Percentiles rank a stretch among this genome's conserved stretches.
phyloP scores from a whole-genome alignment of 1,284 basidiomycete genomes.

The Puccinia sorghi region DNA sequence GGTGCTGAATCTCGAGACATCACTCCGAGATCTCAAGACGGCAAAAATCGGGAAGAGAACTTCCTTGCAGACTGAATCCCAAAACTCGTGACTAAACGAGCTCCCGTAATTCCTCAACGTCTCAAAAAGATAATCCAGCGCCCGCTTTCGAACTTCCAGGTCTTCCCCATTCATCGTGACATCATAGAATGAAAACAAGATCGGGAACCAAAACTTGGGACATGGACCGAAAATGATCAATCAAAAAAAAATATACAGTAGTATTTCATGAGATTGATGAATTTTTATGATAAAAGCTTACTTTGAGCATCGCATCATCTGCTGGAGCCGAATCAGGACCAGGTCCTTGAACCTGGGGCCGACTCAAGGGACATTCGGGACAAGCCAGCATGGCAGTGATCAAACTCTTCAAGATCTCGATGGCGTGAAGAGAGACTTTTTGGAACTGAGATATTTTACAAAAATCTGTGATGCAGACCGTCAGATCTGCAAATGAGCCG shows the following conservation, averaged over 20 bases:
- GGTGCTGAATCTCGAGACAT: slow-evolving; percentile 86
- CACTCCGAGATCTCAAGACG: slow-evolving; percentile 77
- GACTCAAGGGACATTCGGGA: slow-evolving; percentile 72
- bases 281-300: not conserved
- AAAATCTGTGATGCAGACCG: slow-evolving; percentile 97
- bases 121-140: slow-evolving; percentile 90
- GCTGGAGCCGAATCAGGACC: slow-evolving; percentile 59
- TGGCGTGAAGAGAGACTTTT: slow-evolving; percentile 92
- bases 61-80: slow-evolving; percentile 96
- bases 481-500: slow-evolving; percentile 92
- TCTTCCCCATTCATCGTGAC: slow-evolving; percentile 99
- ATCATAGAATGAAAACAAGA: slow-evolving; percentile 95
- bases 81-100: slow-evolving; percentile 87
- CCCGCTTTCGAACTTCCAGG: slow-evolving; percentile 92
- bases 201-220: slow-evolving; percentile 82
- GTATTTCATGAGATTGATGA: not conserved
- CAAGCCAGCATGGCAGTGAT: slow-evolving; percentile 87
- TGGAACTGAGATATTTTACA: slow-evolving; percentile 99
- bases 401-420: slow-evolving; percentile 89
- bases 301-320: slow-evolving; percentile 81
- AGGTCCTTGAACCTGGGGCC: slow-evolving; percentile 3
- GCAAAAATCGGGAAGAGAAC: slow-evolving; percentile 98
- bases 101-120: slow-evolving; percentile 88
- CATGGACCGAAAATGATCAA: not conserved
- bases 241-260: not conserved